Evolutionary conservation across 2,329 filamentous ascomycete genomes (phyloP).

Genomic region (Thermomyces lanuginosus): DNA sequence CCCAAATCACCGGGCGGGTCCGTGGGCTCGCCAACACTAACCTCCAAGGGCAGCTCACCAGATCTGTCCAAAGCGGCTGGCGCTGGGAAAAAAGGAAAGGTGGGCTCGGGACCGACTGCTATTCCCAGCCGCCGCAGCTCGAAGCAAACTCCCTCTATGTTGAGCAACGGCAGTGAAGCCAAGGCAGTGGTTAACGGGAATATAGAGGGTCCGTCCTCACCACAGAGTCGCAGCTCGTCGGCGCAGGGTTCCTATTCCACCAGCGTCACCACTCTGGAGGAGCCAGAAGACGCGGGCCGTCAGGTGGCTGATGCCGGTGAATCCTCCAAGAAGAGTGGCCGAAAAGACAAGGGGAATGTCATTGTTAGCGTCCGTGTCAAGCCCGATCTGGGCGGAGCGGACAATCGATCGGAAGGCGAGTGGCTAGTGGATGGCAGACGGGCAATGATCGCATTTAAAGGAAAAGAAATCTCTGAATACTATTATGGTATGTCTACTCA

Average conservation of each 20-base stretch:
- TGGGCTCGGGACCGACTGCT: slow-evolving; percentile 39
- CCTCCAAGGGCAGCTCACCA: slow-evolving; percentile 21
- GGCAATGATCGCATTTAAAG: slow-evolving; percentile 65
- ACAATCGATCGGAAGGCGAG: slow-evolving; percentile 55
- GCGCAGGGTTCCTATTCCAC: slow-evolving; percentile 86
- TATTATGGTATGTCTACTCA: slow-evolving; percentile 53
- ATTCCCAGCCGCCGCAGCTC: slow-evolving; percentile 34
- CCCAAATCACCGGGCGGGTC: slow-evolving; percentile 52
- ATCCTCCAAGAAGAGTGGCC: slow-evolving; percentile 17
- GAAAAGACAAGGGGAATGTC: slow-evolving; percentile 83
- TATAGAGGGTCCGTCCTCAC: slow-evolving; percentile 62
- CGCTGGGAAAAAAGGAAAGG: slow-evolving; percentile 38
- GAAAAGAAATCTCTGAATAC: slow-evolving; percentile 84
- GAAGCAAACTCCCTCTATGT: slow-evolving; percentile 52
- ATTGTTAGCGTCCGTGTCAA: slow-evolving; percentile 87
- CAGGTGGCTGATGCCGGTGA: slow-evolving; percentile 36
- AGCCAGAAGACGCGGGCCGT: slow-evolving; percentile 43
- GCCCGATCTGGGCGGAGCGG: slow-evolving; percentile 53
- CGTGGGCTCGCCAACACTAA: slow-evolving; percentile 42
- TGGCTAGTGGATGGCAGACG: slow-evolving; percentile 83
- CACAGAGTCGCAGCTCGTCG: slow-evolving; percentile 80
- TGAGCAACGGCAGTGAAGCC: slow-evolving; percentile 64
- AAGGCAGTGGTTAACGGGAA: slow-evolving; percentile 55
- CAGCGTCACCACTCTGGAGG: slow-evolving; percentile 76
- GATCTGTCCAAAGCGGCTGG: slow-evolving; percentile 30